Conservation (phyloP, 2,329 filamentous ascomycete species). For the Trichophyton benhamiae region DNA sequence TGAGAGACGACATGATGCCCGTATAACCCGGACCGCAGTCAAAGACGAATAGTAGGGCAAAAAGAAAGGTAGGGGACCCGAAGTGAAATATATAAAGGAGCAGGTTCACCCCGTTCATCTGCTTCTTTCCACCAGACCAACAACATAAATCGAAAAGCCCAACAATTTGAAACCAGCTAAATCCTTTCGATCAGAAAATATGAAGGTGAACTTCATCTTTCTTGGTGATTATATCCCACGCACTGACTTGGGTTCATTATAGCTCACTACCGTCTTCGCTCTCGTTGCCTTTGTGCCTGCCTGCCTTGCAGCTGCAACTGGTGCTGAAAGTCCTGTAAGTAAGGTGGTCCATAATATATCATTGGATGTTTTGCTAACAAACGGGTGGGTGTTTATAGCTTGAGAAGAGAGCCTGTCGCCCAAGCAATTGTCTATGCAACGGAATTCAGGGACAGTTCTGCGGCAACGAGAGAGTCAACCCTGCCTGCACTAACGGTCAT, state of each 20-base stretch:
- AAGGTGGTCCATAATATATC: not conserved
- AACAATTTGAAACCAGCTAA: too few relatives aligned
- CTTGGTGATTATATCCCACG: not conserved
- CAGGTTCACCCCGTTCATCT: not conserved
- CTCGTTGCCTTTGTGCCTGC: not conserved
- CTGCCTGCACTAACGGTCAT: conserved; percentile 12
- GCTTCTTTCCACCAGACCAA: not conserved
- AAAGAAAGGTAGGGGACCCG: not conserved
- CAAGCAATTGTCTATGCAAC: conserved; percentile 13
- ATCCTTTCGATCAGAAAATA: not conserved
- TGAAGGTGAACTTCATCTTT: not conserved
- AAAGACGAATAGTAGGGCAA: not conserved
- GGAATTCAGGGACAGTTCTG: conserved; percentile 15
- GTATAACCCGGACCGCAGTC: not conserved
- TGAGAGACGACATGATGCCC: not conserved
- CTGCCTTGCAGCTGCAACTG: not conserved
- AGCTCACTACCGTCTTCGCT: conserved; percentile 1
- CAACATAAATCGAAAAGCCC: not conserved
- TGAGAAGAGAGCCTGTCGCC: conserved; percentile 12
- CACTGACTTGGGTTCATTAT: not conserved
- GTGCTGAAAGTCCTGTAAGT: not conserved
- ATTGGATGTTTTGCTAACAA: not conserved
- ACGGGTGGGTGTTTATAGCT: not conserved
- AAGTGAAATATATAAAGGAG: not conserved
- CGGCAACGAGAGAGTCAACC: conserved; percentile 13